Evolutionary conservation across 2,329 filamentous ascomycete genomes (phyloP).

Genomic region (Colletotrichum aenigma): DNA sequence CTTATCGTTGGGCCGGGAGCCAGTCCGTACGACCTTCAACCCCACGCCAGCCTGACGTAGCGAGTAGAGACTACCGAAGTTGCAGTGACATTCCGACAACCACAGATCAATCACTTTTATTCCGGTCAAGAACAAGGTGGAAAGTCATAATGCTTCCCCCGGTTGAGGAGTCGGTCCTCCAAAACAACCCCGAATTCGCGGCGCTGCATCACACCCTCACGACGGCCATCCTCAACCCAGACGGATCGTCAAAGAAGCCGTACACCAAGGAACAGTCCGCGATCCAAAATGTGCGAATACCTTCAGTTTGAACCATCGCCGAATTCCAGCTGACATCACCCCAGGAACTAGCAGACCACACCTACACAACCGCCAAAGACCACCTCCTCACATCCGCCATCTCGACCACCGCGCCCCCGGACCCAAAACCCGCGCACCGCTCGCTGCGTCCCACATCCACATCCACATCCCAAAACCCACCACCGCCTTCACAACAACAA

Average conservation of each 20-base stretch:
- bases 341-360: constrained; percentile 55
- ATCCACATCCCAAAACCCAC: constrained; percentile 20
- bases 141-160: constrained; percentile 57
- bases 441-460: constrained; percentile 28
- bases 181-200: constrained; percentile 65
- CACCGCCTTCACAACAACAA: constrained; percentile 18
- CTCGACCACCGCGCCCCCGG: constrained; percentile 42
- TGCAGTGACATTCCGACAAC: neutral
- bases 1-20: neutral
- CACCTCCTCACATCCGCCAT: constrained; percentile 58
- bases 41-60: neutral
- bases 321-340: neutral
- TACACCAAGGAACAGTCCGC: constrained; percentile 53
- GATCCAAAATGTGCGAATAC: constrained; percentile 49
- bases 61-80: neutral
- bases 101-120: neutral
- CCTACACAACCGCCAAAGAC: constrained; percentile 51
- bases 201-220: constrained; percentile 60
- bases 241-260: constrained; percentile 62
- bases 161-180: constrained; percentile 57
- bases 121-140: neutral
- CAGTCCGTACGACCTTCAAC: neutral
- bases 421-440: constrained; percentile 17
- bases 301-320: neutral
- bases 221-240: constrained; percentile 56